Percentiles rank a stretch among this genome's conserved stretches.
Conservation (phyloP, 768 basidiomycete genomes). For the Suillus brevipes region DNA sequence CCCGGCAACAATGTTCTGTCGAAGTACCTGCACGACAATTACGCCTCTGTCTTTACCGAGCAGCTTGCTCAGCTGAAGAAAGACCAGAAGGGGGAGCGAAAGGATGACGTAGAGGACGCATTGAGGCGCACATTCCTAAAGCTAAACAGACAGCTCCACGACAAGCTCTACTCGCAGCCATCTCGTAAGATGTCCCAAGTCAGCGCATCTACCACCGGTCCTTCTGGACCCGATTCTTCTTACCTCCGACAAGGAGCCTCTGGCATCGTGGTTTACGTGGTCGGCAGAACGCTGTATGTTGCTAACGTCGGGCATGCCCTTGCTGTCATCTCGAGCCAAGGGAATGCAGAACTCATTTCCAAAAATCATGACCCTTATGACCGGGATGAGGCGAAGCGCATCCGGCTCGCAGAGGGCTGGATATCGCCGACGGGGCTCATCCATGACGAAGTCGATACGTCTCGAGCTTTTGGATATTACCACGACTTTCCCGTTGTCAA, state of each 20-base stretch:
- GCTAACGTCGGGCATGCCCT: constrained; percentile 89
- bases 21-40: constrained; percentile 83
- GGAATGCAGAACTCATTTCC: constrained; percentile 72
- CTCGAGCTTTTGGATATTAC: constrained; percentile 93
- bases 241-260: constrained; percentile 73
- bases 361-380: constrained; percentile 90
- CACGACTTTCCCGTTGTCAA: constrained; percentile 89
- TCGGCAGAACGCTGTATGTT: constrained; percentile 76
- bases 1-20: constrained; percentile 67
- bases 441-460: constrained; percentile 88
- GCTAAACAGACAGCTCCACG: constrained; percentile 81
- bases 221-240: constrained; percentile 43
- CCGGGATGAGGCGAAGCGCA: constrained; percentile 78
- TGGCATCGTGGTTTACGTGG: constrained; percentile 84
- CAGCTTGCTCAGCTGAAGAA: constrained; percentile 55
- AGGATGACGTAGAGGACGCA: constrained; percentile 69
- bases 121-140: constrained; percentile 84
- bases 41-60: constrained; percentile 57
- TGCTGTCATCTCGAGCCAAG: constrained; percentile 81
- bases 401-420: constrained; percentile 91
- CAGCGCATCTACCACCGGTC: constrained; percentile 44
- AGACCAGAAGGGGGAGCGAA: constrained; percentile 34
- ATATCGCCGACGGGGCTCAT: constrained; percentile 88
- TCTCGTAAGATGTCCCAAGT: constrained; percentile 75
- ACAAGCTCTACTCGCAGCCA: constrained; percentile 50